Evolutionary conservation across 371 early-diverging fungal species (phyloP), one percentile per base, ranked within the genome.

Genomic region (Capillidium rhysosporum): DNA sequence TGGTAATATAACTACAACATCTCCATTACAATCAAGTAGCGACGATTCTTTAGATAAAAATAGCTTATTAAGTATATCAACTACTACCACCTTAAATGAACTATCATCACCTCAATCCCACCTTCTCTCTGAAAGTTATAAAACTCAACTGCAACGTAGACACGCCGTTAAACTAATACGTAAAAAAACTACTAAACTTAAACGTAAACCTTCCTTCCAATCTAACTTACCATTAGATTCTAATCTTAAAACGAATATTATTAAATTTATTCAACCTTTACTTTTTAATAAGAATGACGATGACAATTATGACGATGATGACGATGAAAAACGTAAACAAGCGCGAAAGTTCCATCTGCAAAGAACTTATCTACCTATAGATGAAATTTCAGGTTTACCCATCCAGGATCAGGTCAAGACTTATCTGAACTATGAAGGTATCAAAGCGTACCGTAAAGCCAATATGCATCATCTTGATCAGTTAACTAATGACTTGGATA

Each of bases 401-500:
- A 39, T 39, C 8, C 21, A 7, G 14, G 51, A 51, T 9, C 51
- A 51, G 23, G 30, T 51, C 23, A 29, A 39, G 12, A 20, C 38
- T 21, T 51, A 34, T 39, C 14, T 51, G n/a, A 51, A 51, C 30
- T 8, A 29, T 2, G 38, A 51, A 4, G 51, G 28, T 12, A 14
- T 51, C n/a, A 12, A 51, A 39, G 51, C 51, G n/a, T 51, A 51
- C 38, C 29, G 51, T 5, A 51, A 38, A 21, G 28, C 25, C 23
- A 28, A 28, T 4, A 51, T 51, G 51, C 20, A 9, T n/a, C 51
- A 31, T n/a, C 51, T 51, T 10, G 38, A 51, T 23, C 14, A 26
- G 26, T 10, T 26, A 8, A 47, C 23, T 12, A 45, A 4, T 7
- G 9, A 20, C 4, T 4, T 16, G 9, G 45, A 20, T 4, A 45